phyloP scores from a whole-genome alignment of 2,329 filamentous ascomycete species.

The Grosmannia serpens region DNA sequence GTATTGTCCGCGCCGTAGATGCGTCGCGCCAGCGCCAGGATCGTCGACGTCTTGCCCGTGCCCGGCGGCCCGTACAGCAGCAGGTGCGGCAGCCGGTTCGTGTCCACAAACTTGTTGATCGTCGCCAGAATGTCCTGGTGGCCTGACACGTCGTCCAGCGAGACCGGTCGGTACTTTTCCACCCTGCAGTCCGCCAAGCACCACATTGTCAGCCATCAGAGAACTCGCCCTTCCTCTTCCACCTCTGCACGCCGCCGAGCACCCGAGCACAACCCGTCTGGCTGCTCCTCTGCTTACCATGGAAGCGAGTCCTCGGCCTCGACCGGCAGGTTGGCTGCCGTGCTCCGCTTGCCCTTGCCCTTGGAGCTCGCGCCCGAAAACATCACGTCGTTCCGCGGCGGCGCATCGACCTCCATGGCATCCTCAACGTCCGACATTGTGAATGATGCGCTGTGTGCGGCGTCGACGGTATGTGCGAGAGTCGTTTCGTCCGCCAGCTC shows the following conservation, averaged over 20 bases:
- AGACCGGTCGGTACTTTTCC: slow-evolving; percentile 88
- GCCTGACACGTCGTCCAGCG: slow-evolving; percentile 83
- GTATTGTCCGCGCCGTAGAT: slow-evolving; percentile 91
- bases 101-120: slow-evolving; percentile 94
- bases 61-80: slow-evolving; percentile 94
- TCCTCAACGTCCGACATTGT: slow-evolving; percentile 50
- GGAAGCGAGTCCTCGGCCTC: slow-evolving; percentile 89
- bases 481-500: neutral
- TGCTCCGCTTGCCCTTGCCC: slow-evolving; percentile 92
- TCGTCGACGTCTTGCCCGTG: slow-evolving; percentile 94
- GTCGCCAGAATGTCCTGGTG: slow-evolving; percentile 96
- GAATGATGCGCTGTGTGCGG: neutral
- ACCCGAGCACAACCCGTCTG: too few species aligned
- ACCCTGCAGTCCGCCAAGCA: slow-evolving; percentile 48
- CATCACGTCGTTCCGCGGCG: slow-evolving; percentile 34
- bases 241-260: neutral
- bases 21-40: slow-evolving; percentile 79
- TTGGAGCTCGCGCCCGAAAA: slow-evolving; percentile 65
- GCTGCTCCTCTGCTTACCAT: slow-evolving; percentile 46
- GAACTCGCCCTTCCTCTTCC: too few species aligned
- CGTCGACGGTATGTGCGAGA: neutral
- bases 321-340: slow-evolving; percentile 82
- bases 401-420: slow-evolving; percentile 49
- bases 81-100: slow-evolving; percentile 87
- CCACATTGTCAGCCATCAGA: neutral